Evolutionary conservation across 2,329 filamentous ascomycete species (phyloP), one percentile per base, ranked within the genome.

Genomic region (Uncinocarpus reesii): DNA sequence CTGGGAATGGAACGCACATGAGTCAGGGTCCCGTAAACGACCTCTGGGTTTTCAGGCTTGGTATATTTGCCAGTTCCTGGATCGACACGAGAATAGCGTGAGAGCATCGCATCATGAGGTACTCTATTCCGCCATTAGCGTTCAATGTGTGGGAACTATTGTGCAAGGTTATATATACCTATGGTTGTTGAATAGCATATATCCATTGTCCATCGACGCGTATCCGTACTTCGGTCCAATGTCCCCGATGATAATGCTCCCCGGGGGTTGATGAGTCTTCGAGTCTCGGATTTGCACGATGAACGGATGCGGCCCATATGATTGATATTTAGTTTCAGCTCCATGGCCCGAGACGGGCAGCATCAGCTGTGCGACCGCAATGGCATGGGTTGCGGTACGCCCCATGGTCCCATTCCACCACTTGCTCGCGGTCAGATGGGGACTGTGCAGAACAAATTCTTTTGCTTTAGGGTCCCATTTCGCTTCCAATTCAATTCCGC

Each of bases 361-460:
- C 18, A 70, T 58, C 1, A 73, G 57, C 52, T 72, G 71, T 50
- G 71, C 71, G 20, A 73, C 66, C 1, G 72, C 68, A 47, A 73
- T 72, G 28, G 70, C 68, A 60, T 73, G 69, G 49, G 70, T 72
- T 18, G 70, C 71, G 7, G 68, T 72, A 32, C 69, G 58, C 2
- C 70, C 70, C 65, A 73, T 65, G 1, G 64, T 64, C 1, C 70
- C 70, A 56, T 73, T 72, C 70, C 70, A 73, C 70, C 68, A 73
- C 56, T 73, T 72, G 52, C 65, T 71, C 4, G 70, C 66, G 1
- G 70, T 72, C 15, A 72, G 54, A 41, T 65, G 65, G 20, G 70
- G 71, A 52, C 68, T 71, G 53, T 72, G 69, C 7, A 73, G 61
- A 28, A 68, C 59, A 49, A 73, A 72, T 16, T 69, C 63, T 45